A percentile compares a stretch with the other conserved stretches of the same genome.
These are phyloP conservation scores for Neurospora sp. DNA, from an alignment of 495 filamentous ascomycete genomes.

Conservation along the genomic window DNA sequence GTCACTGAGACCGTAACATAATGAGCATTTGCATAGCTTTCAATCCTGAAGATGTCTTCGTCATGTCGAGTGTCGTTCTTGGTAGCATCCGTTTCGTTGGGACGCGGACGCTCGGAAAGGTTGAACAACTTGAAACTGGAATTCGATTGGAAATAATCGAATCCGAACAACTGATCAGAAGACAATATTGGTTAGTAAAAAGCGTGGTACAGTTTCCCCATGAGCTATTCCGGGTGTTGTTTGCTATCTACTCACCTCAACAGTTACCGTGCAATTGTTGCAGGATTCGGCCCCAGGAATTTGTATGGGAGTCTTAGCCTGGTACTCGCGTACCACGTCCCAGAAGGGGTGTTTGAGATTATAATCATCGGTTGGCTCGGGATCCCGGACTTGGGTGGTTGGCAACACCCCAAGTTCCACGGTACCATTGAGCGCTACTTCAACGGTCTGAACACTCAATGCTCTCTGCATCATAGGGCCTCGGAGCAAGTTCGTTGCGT, in stretches of 20 bases:
- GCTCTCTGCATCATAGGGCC: neutral
- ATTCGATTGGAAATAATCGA: neutral
- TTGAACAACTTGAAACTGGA: neutral
- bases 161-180: neutral
- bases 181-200: neutral
- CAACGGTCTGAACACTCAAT: neutral
- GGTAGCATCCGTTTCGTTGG: neutral
- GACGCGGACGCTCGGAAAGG: neutral
- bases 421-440: neutral
- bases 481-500: neutral
- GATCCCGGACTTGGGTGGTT: neutral
- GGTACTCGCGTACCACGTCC: neutral
- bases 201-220: neutral
- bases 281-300: neutral
- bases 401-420: neutral
- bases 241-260: neutral
- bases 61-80: neutral
- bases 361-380: neutral
- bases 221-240: neutral
- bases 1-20: neutral
- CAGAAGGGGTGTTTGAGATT: neutral
- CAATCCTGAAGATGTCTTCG: neutral
- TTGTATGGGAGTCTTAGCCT: neutral
- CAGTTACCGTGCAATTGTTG: neutral
- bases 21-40: neutral